These are phyloP conservation scores for Trapa bicornis DNA, from an alignment of 345 rosid genomes.

Conservation along the genomic window DNA sequence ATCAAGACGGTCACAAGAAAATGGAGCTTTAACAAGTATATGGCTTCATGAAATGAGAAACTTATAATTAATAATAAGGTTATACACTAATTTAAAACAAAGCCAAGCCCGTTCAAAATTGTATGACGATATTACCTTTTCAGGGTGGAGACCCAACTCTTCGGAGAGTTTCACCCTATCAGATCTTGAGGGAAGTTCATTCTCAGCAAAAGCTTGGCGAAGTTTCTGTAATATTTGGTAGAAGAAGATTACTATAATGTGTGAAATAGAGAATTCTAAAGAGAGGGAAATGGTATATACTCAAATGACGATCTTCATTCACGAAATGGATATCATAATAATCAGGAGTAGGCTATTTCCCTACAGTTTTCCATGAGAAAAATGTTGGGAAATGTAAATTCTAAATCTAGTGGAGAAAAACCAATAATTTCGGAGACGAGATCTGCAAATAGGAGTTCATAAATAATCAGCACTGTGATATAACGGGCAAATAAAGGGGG, in stretches of 20 bases:
- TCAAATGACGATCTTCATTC: not conserved
- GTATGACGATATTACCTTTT: constrained; percentile 37
- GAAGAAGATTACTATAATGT: constrained; percentile 8
- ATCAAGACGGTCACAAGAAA: constrained; percentile 10
- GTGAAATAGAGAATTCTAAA: not conserved
- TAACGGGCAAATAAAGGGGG: not conserved
- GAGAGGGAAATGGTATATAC: no score
- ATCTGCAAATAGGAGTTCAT: not conserved
- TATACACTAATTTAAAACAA: not conserved
- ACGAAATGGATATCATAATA: not conserved
- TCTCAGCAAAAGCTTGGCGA: constrained; percentile 76
- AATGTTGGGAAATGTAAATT: not conserved
- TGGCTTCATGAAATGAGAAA: not conserved
- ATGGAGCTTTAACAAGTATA: not conserved
- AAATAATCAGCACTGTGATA: not conserved
- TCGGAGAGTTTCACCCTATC: constrained; percentile 64
- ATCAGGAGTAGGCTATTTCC: not conserved
- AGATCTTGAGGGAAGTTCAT: constrained; percentile 84
- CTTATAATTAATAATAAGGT: not conserved
- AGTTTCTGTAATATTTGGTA: constrained; percentile 55
- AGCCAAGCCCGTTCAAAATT: not conserved
- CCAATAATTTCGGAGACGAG: not conserved
- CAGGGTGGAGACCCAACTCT: constrained; percentile 71
- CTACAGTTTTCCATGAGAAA: not conserved
- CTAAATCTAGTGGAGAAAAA: not conserved